Evolutionary conservation across 23 red algal genomes (phyloP), one percentile per base, ranked within the genome.

Genomic region (Cyanidioschyzon merolae): DNA sequence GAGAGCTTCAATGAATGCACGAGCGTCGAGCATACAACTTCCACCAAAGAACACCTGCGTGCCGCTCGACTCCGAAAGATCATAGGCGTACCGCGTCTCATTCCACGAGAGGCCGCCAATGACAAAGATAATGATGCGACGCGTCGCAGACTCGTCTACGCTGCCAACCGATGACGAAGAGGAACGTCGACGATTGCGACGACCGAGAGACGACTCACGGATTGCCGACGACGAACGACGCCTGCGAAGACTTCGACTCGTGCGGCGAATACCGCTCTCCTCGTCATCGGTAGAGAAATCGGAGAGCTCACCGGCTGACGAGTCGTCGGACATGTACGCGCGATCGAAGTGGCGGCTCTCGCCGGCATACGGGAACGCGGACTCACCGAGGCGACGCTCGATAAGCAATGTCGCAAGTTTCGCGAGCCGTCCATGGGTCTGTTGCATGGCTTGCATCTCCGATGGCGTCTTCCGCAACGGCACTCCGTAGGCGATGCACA

Each of bases 1-100:
- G 7, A 71, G n/a, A 71, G 21, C 3, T 34, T 81, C 78, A 1
- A 81, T 21, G 59, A 81, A 81, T 30, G 34, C 41, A 34, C 68
- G 59, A 0, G 78, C 45, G 34, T 40, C 39, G 2, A 81, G 45
- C 38, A 81, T n/a, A 2, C 31, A 40, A 3, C 35, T 81, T 0
- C 78, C 78, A 1, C 78, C 78, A 57, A 81, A 24, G 59, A 81
- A 58, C 37, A 81, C 68, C 78, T 81, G 58, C 7, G 50, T 71
- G 0, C 39, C 40, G 41, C 39, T 71, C 21, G 78, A 67, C 40
- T 39, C 7, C 57, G 78, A 81, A 34, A 81, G 41, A 39, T 81
- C 78, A 30, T 81, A 81, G 15, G 78, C 78, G 41, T 59, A 27
- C 25, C 41, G 18, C 40, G 68, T 40, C 41, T 81, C 78, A 18